Conservation (phyloP, 164 flowering plant genomes). For the Vitis labrusca region DNA sequence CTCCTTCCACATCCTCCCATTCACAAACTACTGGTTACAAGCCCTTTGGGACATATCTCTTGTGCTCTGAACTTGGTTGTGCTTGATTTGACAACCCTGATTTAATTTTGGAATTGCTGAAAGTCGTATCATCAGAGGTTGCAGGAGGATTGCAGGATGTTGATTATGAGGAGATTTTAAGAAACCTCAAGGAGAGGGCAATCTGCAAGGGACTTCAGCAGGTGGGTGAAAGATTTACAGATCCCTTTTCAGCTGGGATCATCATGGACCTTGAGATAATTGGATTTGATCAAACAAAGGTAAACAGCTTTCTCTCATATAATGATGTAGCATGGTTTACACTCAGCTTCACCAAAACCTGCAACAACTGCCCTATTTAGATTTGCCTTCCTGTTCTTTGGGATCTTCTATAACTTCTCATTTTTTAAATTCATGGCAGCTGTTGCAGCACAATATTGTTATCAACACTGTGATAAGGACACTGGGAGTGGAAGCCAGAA, state of each 20-base stretch:
- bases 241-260: slow-evolving; percentile 23
- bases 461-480: neutral
- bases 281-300: slow-evolving; percentile 20
- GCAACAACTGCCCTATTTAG: too few relatives aligned
- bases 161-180: slow-evolving; percentile 22
- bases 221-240: neutral
- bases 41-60: slow-evolving; percentile 35
- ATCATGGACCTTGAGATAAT: slow-evolving; percentile 27
- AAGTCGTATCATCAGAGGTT: neutral
- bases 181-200: slow-evolving; percentile 7
- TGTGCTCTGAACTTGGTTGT: slow-evolving; percentile 11
- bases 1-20: neutral
- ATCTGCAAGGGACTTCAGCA: slow-evolving; percentile 6
- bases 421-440: neutral
- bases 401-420: too few relatives aligned
- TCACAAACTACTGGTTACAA: slow-evolving; percentile 15
- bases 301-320: neutral
- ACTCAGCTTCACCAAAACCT: too few relatives aligned
- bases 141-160: neutral
- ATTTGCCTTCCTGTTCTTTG: too few relatives aligned
- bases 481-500: slow-evolving; percentile 3
- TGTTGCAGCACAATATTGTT: slow-evolving; percentile 5
- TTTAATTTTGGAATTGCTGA: slow-evolving; percentile 7
- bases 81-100: slow-evolving; percentile 39
- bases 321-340: too few relatives aligned